Conservation (phyloP, 2,329 filamentous ascomycete genomes). For the Stemphylium lycopersici region DNA sequence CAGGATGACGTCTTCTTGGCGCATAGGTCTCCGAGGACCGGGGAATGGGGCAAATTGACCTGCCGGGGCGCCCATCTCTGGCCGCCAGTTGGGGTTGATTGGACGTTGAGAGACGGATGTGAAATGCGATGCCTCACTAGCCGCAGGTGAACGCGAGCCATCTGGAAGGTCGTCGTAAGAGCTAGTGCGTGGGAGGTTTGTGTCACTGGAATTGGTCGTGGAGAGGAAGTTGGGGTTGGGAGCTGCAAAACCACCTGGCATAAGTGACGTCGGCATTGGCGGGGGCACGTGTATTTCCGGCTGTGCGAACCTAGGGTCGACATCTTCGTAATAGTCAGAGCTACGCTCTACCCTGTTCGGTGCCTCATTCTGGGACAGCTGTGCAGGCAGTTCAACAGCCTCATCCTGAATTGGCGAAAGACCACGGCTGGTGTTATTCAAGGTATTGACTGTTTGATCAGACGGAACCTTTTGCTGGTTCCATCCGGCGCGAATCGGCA, state of each 20-base stretch:
- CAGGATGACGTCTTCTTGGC: conserved; percentile 74
- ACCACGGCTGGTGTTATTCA: conserved; percentile 40
- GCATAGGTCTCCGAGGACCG: conserved; percentile 38
- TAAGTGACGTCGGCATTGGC: conserved; percentile 40
- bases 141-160: conserved; percentile 69
- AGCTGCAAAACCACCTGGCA: conserved; percentile 43
- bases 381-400: conserved; percentile 43
- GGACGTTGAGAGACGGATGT: conserved; percentile 89
- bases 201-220: conserved; percentile 35
- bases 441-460: conserved; percentile 32
- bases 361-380: conserved; percentile 32
- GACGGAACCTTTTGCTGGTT: conserved; percentile 35
- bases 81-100: conserved; percentile 85
- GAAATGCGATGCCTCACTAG: conserved; percentile 83
- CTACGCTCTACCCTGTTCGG: conserved; percentile 34
- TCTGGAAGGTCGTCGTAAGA: conserved; percentile 70
- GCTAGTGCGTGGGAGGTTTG: conserved; percentile 50
- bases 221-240: conserved; percentile 38
- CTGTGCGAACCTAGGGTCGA: conserved; percentile 83
- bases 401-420: conserved; percentile 51
- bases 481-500: conserved; percentile 57
- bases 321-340: conserved; percentile 84
- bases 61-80: conserved; percentile 50
- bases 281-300: conserved; percentile 36
- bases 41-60: conserved; percentile 48